Percentiles rank a stretch among this genome's conserved stretches.
Conservation (phyloP, 2,329 filamentous ascomycete species). For the Venturia oleaginea region DNA sequence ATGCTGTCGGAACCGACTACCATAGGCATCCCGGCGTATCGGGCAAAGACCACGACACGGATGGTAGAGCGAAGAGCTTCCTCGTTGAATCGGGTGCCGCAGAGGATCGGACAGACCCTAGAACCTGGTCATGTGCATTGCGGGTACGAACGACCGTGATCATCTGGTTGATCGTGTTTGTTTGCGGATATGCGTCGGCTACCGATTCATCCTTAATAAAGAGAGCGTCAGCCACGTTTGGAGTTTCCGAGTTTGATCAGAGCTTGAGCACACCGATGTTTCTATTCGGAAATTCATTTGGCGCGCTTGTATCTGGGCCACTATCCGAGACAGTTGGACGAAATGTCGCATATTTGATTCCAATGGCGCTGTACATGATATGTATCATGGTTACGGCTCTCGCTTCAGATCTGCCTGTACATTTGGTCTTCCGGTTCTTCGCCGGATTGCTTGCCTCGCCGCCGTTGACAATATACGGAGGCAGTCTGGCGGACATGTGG, state of each 20-base stretch:
- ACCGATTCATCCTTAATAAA: not conserved
- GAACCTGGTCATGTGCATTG: not conserved
- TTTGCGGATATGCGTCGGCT: not conserved
- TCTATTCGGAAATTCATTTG: conserved; percentile 7
- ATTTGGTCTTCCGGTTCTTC: not conserved
- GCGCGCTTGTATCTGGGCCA: conserved; percentile 14
- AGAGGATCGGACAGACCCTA: not conserved
- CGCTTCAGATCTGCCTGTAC: not conserved
- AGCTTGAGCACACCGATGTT: not conserved
- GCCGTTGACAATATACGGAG: not conserved
- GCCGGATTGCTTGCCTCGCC: not conserved
- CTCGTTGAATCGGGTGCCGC: not conserved
- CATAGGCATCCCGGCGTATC: not conserved
- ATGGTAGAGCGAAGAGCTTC: not conserved
- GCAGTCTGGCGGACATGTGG: not conserved
- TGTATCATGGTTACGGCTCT: conserved; percentile 10
- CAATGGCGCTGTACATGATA: conserved; percentile 9
- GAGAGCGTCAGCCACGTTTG: not conserved
- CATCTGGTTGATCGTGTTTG: not conserved
- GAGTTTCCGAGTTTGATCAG: not conserved
- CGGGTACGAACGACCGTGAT: not conserved
- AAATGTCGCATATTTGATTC: conserved; percentile 13
- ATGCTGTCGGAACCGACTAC: not conserved
- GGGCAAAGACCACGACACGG: not conserved
- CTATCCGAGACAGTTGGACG: conserved; percentile 16